phyloP scores from a whole-genome alignment of 768 basidiomycete genomes.

The Lactarius pseudohatsudake region DNA sequence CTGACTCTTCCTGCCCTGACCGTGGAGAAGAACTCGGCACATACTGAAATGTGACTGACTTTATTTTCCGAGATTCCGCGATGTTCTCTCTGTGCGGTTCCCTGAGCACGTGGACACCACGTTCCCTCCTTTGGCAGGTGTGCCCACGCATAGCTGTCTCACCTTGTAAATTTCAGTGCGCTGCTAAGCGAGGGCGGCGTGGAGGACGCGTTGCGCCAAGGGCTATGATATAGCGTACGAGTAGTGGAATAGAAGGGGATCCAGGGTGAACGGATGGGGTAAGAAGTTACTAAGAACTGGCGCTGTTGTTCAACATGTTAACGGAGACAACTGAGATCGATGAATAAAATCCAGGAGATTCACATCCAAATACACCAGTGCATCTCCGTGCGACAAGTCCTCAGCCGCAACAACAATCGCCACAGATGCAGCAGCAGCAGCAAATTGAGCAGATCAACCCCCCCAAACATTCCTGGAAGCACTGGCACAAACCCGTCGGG shows the following conservation, averaged over 20 bases:
- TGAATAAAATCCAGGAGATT: background rate
- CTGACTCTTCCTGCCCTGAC: background rate
- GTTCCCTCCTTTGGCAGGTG: constrained; percentile 54
- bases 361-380: background rate
- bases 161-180: constrained; percentile 79
- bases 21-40: constrained; percentile 51
- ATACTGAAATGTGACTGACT: constrained; percentile 78
- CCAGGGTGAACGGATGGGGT: too few species aligned
- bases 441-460: background rate
- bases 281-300: too few species aligned
- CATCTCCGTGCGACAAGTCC: background rate
- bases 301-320: too few species aligned
- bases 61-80: constrained; percentile 75
- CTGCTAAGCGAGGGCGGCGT: constrained; percentile 59
- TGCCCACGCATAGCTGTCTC: constrained; percentile 81
- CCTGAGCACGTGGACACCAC: constrained; percentile 56
- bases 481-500: background rate
- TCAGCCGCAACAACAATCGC: background rate
- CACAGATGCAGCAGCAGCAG: constrained; percentile 17
- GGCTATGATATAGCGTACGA: constrained; percentile 41
- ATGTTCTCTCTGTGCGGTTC: constrained; percentile 62
- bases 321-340: background rate
- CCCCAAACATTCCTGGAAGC: too few species aligned
- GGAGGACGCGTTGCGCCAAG: constrained; percentile 43
- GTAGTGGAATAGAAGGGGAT: too few species aligned